Percentiles rank a stretch among this genome's conserved stretches.
Conservation (phyloP, 1,284 basidiomycete genomes). For the Cutaneotrichosporon curvatum region DNA sequence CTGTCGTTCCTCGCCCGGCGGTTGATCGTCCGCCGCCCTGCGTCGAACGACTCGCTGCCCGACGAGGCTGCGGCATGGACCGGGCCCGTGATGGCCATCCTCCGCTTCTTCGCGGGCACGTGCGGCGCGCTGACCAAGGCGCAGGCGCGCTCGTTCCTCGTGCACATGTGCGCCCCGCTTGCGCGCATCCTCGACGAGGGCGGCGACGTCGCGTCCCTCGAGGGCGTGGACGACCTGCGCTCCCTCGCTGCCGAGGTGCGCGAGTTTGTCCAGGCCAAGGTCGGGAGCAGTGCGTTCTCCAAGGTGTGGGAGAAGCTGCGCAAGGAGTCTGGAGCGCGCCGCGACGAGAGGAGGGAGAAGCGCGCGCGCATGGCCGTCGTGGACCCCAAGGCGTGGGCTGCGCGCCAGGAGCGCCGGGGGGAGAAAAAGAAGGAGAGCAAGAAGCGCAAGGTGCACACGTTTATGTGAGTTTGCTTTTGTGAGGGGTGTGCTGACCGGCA, state of each 20-base stretch:
- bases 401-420: conserved; percentile 67
- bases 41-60: conserved; percentile 29
- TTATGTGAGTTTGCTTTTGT: conserved; percentile 12
- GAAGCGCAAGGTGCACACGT: conserved; percentile 59
- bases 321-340: conserved; percentile 60
- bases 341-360: conserved; percentile 62
- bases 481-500: background rate
- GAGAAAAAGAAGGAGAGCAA: conserved; percentile 73
- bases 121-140: conserved; percentile 58
- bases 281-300: conserved; percentile 76
- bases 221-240: conserved; percentile 62
- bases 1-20: conserved; percentile 73
- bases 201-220: conserved; percentile 54
- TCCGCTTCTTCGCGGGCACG: conserved; percentile 95
- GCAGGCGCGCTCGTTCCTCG: conserved; percentile 61
- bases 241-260: conserved; percentile 75
- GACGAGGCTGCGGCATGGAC: conserved; percentile 60
- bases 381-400: conserved; percentile 49
- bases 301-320: conserved; percentile 70
- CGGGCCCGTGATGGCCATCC: conserved; percentile 66
- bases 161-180: conserved; percentile 77
- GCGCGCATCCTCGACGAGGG: conserved; percentile 84
- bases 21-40: conserved; percentile 47
- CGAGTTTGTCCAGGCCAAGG: conserved; percentile 76
- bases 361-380: conserved; percentile 21